Evolutionary conservation across 495 filamentous ascomycete species (phyloP), one percentile per base, ranked within the genome.

Genomic region (Bryoglossum gracile): DNA sequence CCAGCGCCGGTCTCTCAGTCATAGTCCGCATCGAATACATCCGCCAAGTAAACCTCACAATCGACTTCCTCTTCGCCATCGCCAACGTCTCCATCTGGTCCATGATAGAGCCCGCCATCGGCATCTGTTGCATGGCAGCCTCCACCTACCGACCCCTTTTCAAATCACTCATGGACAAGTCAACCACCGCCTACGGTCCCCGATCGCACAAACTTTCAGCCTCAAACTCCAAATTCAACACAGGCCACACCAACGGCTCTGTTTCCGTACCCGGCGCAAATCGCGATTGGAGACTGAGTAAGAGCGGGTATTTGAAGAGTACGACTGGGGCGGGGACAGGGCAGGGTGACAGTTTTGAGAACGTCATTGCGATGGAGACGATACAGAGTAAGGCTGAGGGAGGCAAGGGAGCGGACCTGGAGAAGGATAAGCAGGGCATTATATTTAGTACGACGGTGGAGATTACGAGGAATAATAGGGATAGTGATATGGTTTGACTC

Each of bases 1-100:
- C 46, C 25, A 70, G 68, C 32, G 65, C 65, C 14, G 64, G 68
- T 25, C 53, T 66, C 17, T 62, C 60, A 10, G 52, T 67, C 11
- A 54, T 70, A 10, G 48, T 67, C 23, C 61, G 68, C 5, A 64
- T 70, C 19, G 47, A 64, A 9, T 66, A 63, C 42, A 52, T 51
- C 18, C 19, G 18, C 32, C 36, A 59, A 6, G 48, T 54, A 1
- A 46, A 49, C 8, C 40, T 68, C 4, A 56, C 53, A 6, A 18
- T 21, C 2, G 48, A 51, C 18, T 51, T 51, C 41, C 14, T 51
- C 13, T 51, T 38, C 26, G 48, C 48, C 14, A 37, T 32, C 32
- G 22, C 48, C 8, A 51, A 51, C 21, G 48, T 51, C 3, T 45
- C 40, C n/a, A 51, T 51, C 23, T 51, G 48, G 48, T 32, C 40